A percentile compares a stretch with the other conserved stretches of the same genome.
phyloP scores from a whole-genome alignment of 352 stramenopile species.

The Globisporangium rhizosaccharum region DNA sequence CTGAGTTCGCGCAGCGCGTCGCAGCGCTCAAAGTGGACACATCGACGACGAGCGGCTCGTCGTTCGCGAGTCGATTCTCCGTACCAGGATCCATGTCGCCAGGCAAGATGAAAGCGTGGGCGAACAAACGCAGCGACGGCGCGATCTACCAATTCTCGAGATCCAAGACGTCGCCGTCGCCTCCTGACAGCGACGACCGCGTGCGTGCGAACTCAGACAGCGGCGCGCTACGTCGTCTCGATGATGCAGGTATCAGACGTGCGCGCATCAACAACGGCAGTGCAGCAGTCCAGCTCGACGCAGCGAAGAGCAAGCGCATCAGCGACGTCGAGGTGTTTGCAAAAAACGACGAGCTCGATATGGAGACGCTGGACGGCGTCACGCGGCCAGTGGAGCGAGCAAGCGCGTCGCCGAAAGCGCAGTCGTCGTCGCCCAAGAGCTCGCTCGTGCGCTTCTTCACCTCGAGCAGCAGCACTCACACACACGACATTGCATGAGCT shows the following conservation, averaged over 20 bases:
- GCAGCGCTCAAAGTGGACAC: conserved; percentile 4
- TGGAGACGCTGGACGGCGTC: conserved; percentile 2
- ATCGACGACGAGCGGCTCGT: not conserved
- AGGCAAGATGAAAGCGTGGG: conserved; percentile 11
- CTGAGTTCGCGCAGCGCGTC: conserved; percentile 5
- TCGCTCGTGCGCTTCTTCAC: conserved; percentile 13
- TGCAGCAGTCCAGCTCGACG: not conserved
- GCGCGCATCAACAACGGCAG: not conserved
- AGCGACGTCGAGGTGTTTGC: conserved; percentile 6
- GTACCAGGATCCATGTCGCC: conserved; percentile 5
- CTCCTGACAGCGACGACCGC: not conserved
- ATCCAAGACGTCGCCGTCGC: conserved; percentile 1
- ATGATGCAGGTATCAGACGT: too few relatives aligned
- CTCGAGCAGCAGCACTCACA: not conserved
- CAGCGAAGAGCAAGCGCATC: not conserved
- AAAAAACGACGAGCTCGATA: conserved; percentile 1
- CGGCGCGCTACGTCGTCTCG: not conserved
- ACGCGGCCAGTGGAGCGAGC: not conserved
- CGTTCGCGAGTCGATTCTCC: conserved; percentile 7
- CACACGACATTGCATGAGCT: not conserved
- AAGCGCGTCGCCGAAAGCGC: not conserved
- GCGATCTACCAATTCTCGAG: conserved; percentile 6
- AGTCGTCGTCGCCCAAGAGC: conserved; percentile 3
- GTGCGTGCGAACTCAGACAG: conserved; percentile 9
- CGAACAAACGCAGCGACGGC: conserved; percentile 16